phyloP scores from a whole-genome alignment of 371 early-diverging fungal genomes.

The Haplosporangium sp. region DNA sequence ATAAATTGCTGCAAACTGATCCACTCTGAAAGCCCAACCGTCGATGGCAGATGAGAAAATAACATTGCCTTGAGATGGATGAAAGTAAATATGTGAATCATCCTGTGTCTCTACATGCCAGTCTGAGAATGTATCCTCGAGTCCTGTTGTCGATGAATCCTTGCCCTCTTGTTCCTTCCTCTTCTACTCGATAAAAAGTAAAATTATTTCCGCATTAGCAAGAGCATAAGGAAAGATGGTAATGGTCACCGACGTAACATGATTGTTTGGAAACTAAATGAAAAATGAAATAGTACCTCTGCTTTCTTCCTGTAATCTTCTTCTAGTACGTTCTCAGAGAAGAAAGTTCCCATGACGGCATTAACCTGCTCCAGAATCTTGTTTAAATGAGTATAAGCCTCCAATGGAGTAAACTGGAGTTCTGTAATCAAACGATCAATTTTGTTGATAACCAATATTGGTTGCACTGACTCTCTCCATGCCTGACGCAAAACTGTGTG shows the following conservation, averaged over 20 bases:
- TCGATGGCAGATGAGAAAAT: constrained; percentile 95
- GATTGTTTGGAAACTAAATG: neutral
- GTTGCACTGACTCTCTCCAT: constrained; percentile 89
- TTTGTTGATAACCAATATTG: constrained; percentile 98
- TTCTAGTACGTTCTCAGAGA: constrained; percentile 88
- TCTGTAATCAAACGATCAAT: constrained; percentile 97
- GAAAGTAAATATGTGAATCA: constrained; percentile 93
- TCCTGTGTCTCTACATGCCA: constrained; percentile 93
- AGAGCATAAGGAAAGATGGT: too few relatives aligned
- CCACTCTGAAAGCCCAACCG: constrained; percentile 97
- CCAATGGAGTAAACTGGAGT: constrained; percentile 89
- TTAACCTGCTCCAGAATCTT: constrained; percentile 96
- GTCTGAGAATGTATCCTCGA: constrained; percentile 63
- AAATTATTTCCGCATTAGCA: neutral
- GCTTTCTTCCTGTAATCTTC: constrained; percentile 84
- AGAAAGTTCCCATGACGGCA: constrained; percentile 94
- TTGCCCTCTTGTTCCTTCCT: constrained; percentile 33
- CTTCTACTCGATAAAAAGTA: constrained; percentile 25
- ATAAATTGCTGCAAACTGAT: constrained; percentile 93
- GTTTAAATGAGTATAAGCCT: constrained; percentile 92
- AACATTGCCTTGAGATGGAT: constrained; percentile 96
- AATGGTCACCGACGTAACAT: too few relatives aligned
- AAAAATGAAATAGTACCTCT: constrained; percentile 54
- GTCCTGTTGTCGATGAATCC: constrained; percentile 58
- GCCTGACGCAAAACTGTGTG: constrained; percentile 96